Conservation (phyloP, 345 rosid species). For the Brassica carinata region DNA sequence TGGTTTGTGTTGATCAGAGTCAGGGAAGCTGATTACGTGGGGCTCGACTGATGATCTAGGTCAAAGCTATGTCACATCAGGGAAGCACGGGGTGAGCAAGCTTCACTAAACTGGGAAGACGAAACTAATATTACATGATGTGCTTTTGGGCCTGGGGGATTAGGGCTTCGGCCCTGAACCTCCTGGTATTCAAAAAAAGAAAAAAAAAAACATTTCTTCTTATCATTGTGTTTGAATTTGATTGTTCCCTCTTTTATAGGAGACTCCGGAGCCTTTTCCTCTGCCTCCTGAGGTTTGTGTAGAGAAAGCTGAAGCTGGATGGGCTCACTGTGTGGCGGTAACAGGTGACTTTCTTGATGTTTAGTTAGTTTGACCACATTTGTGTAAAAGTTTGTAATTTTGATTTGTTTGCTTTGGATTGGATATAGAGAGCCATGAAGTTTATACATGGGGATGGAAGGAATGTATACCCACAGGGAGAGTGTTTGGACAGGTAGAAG, state of each 20-base stretch:
- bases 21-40: slow-evolving; percentile 98
- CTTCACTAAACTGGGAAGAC: neutral
- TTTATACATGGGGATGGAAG: slow-evolving; percentile 99
- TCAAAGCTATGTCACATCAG: slow-evolving; percentile 95
- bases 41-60: slow-evolving; percentile 98
- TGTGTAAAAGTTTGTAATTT: too few relatives aligned
- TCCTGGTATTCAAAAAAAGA: too few relatives aligned
- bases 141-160: too few relatives aligned
- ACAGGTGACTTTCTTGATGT: slow-evolving; percentile 57
- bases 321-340: slow-evolving; percentile 97
- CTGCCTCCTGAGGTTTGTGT: slow-evolving; percentile 76
- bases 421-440: slow-evolving; percentile 64
- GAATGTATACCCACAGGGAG: slow-evolving; percentile 97
- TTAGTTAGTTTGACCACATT: neutral
- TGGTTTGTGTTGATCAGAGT: slow-evolving; percentile 48
- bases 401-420: slow-evolving; percentile 17
- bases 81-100: slow-evolving; percentile 86
- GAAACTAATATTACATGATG: too few relatives aligned
- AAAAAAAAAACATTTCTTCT: too few relatives aligned
- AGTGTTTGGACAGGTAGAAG: slow-evolving; percentile 58
- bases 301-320: slow-evolving; percentile 81
- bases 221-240: neutral
- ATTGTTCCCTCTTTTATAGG: slow-evolving; percentile 45
- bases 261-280: slow-evolving; percentile 93
- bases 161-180: too few relatives aligned